phyloP scores from a whole-genome alignment of 169 alveolate species.

The Plasmodium vinckei region DNA sequence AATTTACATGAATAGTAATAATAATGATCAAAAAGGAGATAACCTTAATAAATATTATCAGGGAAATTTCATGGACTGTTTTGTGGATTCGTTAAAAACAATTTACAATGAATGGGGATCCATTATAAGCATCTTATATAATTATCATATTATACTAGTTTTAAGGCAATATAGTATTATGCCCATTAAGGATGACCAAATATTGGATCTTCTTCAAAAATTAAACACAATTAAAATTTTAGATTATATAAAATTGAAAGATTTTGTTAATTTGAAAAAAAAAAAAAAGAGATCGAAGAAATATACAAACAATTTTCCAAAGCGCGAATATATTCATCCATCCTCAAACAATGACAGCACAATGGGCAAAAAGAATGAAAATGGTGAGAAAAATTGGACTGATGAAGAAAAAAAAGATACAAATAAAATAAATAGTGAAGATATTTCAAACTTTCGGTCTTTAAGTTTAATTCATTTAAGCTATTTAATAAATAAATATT shows the following conservation, averaged over 20 bases:
- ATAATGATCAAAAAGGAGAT: background rate
- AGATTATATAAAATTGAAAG: slow-evolving; percentile 19
- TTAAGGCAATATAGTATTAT: slow-evolving; percentile 51
- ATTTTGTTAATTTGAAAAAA: slow-evolving; percentile 45
- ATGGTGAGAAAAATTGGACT: background rate
- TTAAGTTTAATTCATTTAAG: slow-evolving; percentile 60
- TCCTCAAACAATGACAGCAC: background rate
- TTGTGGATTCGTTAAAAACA: slow-evolving; percentile 40
- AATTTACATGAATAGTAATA: slow-evolving; percentile 13
- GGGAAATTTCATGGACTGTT: slow-evolving; percentile 63
- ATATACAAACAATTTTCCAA: background rate
- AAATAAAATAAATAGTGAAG: background rate
- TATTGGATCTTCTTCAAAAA: slow-evolving; percentile 21
- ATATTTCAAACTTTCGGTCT: slow-evolving; percentile 49
- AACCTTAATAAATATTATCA: slow-evolving; percentile 30
- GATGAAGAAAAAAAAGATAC: slow-evolving; percentile 7
- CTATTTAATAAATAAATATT: slow-evolving; percentile 39
- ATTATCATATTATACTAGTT: slow-evolving; percentile 51
- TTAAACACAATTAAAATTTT: slow-evolving; percentile 22
- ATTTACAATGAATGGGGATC: slow-evolving; percentile 57
- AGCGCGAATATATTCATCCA: background rate
- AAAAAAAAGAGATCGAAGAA: slow-evolving; percentile 12
- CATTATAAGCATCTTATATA: slow-evolving; percentile 36
- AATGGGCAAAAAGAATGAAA: background rate
- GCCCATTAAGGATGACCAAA: slow-evolving; percentile 43